These are phyloP conservation scores for Sugiyamaella sp. DNA, from an alignment of 1,139 yeast genomes.

Conservation along the genomic window DNA sequence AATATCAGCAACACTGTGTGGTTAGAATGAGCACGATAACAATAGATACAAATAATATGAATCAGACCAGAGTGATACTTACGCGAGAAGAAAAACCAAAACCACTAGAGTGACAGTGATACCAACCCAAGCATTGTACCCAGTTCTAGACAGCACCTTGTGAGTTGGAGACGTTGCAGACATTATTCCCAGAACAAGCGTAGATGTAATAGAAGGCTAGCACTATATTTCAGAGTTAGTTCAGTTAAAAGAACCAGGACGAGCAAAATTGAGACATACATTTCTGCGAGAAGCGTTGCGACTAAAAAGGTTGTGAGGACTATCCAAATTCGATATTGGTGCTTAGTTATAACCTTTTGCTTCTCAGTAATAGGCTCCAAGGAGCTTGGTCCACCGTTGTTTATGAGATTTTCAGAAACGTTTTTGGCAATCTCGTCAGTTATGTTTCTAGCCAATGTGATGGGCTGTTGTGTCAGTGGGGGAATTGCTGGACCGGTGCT, in stretches of 20 bases:
- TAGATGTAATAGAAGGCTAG: slow-evolving; percentile 4
- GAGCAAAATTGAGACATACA: not conserved
- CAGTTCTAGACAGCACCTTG: slow-evolving; percentile 3
- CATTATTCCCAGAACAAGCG: not conserved
- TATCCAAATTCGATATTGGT: slow-evolving; percentile 14
- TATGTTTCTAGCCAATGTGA: slow-evolving; percentile 12
- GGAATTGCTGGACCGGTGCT: slow-evolving; percentile 5
- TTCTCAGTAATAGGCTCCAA: slow-evolving; percentile 10
- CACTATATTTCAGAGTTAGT: slow-evolving; percentile 7
- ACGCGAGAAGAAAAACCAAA: slow-evolving; percentile 2
- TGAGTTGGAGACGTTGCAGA: not conserved
- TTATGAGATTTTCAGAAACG: slow-evolving; percentile 13
- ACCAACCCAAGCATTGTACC: slow-evolving; percentile 14
- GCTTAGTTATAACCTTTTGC: slow-evolving; percentile 6
- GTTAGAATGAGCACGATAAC: not conserved
- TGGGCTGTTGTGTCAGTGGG: not conserved
- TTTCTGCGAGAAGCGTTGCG: slow-evolving; percentile 12
- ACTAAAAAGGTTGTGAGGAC: slow-evolving; percentile 12
- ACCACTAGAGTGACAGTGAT: slow-evolving; percentile 8
- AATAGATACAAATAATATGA: no score
- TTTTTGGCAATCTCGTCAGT: slow-evolving; percentile 11
- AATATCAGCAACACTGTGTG: slow-evolving; percentile 1
- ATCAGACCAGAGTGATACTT: no score
- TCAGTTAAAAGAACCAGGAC: not conserved
- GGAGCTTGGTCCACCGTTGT: slow-evolving; percentile 1